These are phyloP conservation scores for Moricandia arvensis DNA, from an alignment of 345 rosid species.

Conservation along the genomic window DNA sequence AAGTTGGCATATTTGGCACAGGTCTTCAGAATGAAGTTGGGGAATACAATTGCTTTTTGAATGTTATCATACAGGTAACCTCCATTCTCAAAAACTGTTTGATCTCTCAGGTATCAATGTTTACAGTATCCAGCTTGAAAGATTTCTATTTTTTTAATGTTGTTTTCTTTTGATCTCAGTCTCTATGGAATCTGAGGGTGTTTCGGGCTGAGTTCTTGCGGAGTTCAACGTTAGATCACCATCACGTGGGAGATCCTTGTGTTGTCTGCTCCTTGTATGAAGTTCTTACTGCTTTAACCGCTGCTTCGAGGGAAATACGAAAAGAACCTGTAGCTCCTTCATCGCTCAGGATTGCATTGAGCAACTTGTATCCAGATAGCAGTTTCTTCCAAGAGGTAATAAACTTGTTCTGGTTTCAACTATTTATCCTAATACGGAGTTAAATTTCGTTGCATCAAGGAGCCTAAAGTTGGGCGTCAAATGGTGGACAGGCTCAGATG, in stretches of 20 bases:
- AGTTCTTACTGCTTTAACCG: constrained; percentile 62
- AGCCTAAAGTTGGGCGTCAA: constrained; percentile 10
- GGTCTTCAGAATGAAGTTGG: constrained; percentile 96
- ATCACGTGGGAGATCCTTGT: constrained; percentile 93
- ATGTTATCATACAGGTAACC: constrained; percentile 92
- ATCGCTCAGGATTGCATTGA: constrained; percentile 76
- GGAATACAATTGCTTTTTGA: constrained; percentile 95
- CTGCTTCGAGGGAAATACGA: constrained; percentile 51
- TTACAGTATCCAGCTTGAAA: constrained; percentile 10
- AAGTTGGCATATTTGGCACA: constrained; percentile 57
- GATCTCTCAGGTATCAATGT: background rate
- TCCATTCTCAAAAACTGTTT: constrained; percentile 8
- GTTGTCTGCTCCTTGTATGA: constrained; percentile 82
- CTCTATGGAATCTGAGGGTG: constrained; percentile 82
- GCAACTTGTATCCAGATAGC: constrained; percentile 90
- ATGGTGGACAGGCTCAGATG: constrained; percentile 81
- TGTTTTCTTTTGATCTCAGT: constrained; percentile 41
- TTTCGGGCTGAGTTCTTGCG: constrained; percentile 78
- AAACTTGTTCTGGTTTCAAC: background rate
- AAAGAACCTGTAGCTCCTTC: constrained; percentile 87
- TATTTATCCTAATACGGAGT: background rate
- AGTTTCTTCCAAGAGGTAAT: constrained; percentile 88
- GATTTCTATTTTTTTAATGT: background rate
- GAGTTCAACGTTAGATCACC: constrained; percentile 64
- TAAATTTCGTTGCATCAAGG: background rate